Conservation (phyloP, 2,329 filamentous ascomycete species). For the Gremmenia infestans region DNA sequence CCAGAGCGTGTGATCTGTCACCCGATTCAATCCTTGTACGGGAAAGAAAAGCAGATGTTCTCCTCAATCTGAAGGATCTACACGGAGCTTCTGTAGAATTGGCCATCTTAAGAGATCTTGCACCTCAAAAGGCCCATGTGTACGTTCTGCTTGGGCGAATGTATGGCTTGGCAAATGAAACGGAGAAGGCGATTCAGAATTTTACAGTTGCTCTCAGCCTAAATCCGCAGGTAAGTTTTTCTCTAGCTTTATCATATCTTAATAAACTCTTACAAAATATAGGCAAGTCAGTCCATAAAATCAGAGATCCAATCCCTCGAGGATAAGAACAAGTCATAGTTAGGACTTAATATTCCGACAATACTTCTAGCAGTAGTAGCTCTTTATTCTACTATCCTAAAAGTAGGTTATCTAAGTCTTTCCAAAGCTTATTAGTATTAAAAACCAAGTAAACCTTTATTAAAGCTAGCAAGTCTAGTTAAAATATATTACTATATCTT, state of each 20-base stretch:
- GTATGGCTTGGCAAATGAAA: background rate
- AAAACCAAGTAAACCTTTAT: too few species aligned
- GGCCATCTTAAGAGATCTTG: background rate
- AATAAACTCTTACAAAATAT: background rate
- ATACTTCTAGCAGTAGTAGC: too few species aligned
- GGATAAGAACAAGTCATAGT: background rate
- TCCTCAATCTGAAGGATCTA: background rate
- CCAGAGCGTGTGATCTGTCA: background rate
- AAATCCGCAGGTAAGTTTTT: background rate
- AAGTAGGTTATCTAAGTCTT: too few species aligned
- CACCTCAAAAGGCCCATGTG: background rate
- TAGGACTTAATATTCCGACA: background rate
- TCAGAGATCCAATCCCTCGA: background rate
- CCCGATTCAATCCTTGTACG: background rate
- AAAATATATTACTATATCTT: too few species aligned
- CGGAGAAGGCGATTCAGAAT: background rate
- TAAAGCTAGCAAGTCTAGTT: too few species aligned
- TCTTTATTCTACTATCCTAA: too few species aligned
- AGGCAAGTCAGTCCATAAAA: background rate
- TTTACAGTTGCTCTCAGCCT: background rate
- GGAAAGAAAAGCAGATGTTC: conserved; percentile 1
- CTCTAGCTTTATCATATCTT: background rate
- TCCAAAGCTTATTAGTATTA: too few species aligned
- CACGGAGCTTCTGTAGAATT: background rate
- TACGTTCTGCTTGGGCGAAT: conserved; percentile 1